Evolutionary conservation across 495 filamentous ascomycete genomes (phyloP), one percentile per base, ranked within the genome.

Genomic region (Hypoxylon intermedium): DNA sequence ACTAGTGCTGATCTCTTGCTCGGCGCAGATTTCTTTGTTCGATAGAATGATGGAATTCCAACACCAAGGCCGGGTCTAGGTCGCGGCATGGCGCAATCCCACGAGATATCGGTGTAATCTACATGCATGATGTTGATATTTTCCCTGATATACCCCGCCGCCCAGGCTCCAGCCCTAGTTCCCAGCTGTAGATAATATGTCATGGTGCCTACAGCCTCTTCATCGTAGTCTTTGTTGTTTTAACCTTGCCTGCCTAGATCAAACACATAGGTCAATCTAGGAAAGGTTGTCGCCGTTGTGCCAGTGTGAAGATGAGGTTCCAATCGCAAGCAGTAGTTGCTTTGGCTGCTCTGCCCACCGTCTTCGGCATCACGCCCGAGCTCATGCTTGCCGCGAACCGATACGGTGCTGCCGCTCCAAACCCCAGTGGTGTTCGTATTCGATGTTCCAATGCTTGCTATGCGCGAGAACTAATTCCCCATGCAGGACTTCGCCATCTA

Each of bases 401-500:
- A 38, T 71, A 71, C 50, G 53, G 68, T 34, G 62, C 37, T 52
- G 68, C 68, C 21, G 46, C 53, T 31, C 65, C 68, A 16, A 71
- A 71, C 23, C 68, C 68, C 11, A 66, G 65, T 63, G 68, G 68
- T 53, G 68, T 71, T 3, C 60, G 68, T 71, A 44, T 28, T n/a
- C n/a, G 12, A 43, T 47, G 44, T 65, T 38, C 34, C 51, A 49
- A 38, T 11, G 23, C 2, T 18, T 11, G 1, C 16, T 40, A 20
- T 24, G 23, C 23, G 48, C 37, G 33, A 6, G 30, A 4, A 46
- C 38, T 48, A 6, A 52, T 26, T 15, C 19, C 5, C 36, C 11
- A 3, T 6, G n/a, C 48, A 71, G 68, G 65, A 68, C 9, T 71
- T 71, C 36, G 68, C 68, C 6, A 53, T 71, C 19, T 71, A 58